Conservation (phyloP, 257 asterid species). For the Coffea canephora region DNA sequence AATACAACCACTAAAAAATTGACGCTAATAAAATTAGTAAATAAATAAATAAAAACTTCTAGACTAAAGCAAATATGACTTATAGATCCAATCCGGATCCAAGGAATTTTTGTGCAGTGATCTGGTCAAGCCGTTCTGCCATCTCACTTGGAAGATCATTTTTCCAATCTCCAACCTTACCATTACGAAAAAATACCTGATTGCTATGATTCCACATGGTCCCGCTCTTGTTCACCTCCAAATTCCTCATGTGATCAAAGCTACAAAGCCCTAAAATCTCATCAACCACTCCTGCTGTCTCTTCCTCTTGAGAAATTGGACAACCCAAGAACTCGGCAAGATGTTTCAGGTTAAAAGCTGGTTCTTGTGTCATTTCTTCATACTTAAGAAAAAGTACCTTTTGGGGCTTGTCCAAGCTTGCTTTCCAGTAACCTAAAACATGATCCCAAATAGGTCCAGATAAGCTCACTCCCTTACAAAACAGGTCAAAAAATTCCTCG, state of each 20-base stretch:
- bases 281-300: background rate
- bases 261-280: background rate
- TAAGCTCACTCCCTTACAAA: background rate
- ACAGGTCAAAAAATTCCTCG: background rate
- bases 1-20: no score
- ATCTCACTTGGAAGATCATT: background rate
- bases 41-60: no score
- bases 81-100: no score
- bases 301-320: constrained; percentile 1
- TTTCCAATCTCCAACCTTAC: background rate
- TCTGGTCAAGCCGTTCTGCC: background rate
- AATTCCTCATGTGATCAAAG: background rate
- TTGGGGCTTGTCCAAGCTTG: background rate
- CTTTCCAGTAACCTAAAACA: background rate
- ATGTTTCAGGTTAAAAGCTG: background rate
- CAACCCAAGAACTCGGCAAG: background rate
- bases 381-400: background rate
- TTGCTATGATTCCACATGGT: accelerated
- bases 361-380: background rate
- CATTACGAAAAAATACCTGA: background rate
- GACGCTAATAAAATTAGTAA: no score
- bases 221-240: background rate
- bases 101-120: background rate
- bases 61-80: no score
- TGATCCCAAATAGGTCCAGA: constrained; percentile 11